These are phyloP conservation scores for Lichtheimia ramosa DNA, from an alignment of 371 early-diverging fungal genomes.

Conservation along the genomic window DNA sequence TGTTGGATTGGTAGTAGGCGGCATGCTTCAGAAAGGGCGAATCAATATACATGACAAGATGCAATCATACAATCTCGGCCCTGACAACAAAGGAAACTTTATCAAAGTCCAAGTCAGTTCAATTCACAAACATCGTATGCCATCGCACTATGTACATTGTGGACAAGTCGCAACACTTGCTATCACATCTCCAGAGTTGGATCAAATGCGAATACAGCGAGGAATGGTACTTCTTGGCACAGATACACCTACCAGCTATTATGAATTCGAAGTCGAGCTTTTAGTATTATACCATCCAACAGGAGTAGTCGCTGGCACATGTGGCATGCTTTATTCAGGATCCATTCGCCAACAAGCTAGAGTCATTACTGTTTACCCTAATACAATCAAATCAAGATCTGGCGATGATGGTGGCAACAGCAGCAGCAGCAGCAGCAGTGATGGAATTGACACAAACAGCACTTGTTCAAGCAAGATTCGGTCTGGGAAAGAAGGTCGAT, in stretches of 20 bases:
- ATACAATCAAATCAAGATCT: not conserved
- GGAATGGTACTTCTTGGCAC: conserved; percentile 84
- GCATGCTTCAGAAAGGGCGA: conserved; percentile 52
- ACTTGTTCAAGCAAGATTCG: conserved; percentile 1
- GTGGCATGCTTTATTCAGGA: conserved; percentile 92
- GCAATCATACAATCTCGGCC: conserved; percentile 51
- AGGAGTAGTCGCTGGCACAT: conserved; percentile 61
- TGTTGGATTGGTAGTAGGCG: conserved; percentile 57
- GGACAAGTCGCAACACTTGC: conserved; percentile 89
- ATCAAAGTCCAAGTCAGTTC: conserved; percentile 64
- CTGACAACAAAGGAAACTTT: conserved; percentile 54
- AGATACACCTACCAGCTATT: conserved; percentile 51
- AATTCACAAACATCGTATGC: conserved; percentile 86
- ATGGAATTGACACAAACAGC: conserved; percentile 15
- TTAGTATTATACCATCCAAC: conserved; percentile 82
- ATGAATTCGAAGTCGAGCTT: conserved; percentile 86
- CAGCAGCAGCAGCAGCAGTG: conserved; percentile 20
- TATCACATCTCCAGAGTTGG: conserved; percentile 50
- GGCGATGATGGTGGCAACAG: not conserved
- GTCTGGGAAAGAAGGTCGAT: conserved; percentile 43
- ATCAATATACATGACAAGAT: conserved; percentile 30
- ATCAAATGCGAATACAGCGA: conserved; percentile 62
- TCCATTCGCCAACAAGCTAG: conserved; percentile 85
- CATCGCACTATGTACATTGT: conserved; percentile 66
- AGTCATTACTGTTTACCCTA: conserved; percentile 25